Conservation (phyloP, 2,329 filamentous ascomycete species). For the Setomelanomma holmii region DNA sequence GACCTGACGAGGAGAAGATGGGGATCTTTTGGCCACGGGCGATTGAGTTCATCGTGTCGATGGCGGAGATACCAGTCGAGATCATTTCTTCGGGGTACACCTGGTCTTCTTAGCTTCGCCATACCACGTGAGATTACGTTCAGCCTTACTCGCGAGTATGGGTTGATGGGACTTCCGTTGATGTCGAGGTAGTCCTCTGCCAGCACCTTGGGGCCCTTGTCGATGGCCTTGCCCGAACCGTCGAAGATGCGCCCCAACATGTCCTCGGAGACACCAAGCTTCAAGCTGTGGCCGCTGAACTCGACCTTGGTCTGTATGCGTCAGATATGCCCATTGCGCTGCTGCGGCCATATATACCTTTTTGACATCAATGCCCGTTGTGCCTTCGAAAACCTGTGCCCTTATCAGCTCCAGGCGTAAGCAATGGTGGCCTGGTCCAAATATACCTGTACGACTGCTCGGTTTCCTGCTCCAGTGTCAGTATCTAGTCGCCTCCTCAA, state of each 20-base stretch:
- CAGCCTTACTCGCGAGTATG: conserved; percentile 82
- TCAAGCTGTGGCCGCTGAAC: conserved; percentile 95
- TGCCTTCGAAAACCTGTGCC: conserved; percentile 91
- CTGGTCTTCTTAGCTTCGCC: conserved; percentile 55
- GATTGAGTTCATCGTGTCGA: conserved; percentile 93
- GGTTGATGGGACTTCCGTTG: conserved; percentile 98
- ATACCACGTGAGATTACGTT: neutral
- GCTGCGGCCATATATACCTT: conserved; percentile 66
- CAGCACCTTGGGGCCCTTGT: conserved; percentile 97
- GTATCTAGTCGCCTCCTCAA: conserved; percentile 5
- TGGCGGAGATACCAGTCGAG: conserved; percentile 97
- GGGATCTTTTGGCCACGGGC: conserved; percentile 99
- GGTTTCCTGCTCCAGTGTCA: conserved; percentile 69
- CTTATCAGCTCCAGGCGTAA: conserved; percentile 28
- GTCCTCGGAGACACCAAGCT: conserved; percentile 98
- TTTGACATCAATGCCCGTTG: conserved; percentile 96
- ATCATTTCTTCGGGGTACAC: conserved; percentile 99
- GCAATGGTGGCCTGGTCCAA: neutral
- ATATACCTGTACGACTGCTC: conserved; percentile 90
- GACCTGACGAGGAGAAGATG: conserved; percentile 97
- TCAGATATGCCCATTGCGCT: conserved; percentile 24
- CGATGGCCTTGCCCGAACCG: conserved; percentile 95
- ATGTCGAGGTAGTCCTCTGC: conserved; percentile 99
- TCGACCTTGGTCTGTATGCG: conserved; percentile 84
- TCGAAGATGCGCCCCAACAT: conserved; percentile 99